Percentiles rank a stretch among this genome's conserved stretches.
These are phyloP conservation scores for Metschnikowia kofuensis DNA, from an alignment of 805 yeast genomes.

Conservation along the genomic window DNA sequence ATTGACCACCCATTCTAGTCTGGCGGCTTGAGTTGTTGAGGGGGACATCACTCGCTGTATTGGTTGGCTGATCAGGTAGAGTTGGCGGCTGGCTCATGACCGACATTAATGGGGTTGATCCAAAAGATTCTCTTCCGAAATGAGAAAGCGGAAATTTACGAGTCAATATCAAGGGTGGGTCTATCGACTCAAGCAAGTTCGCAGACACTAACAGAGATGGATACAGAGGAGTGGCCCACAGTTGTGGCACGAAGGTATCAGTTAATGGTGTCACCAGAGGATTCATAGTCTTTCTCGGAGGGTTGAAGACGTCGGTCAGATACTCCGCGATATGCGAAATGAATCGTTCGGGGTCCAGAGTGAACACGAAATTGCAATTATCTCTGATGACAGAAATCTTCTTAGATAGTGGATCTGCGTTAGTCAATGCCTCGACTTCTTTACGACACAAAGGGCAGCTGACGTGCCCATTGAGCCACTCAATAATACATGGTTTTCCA, in stretches of 20 bases:
- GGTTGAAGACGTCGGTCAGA: conserved; percentile 39
- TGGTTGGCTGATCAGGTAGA: background rate
- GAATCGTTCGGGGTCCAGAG: conserved; percentile 16
- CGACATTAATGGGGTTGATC: background rate
- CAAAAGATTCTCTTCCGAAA: conserved; percentile 3
- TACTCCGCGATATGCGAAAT: conserved; percentile 24
- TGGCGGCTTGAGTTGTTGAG: background rate
- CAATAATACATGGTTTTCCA: conserved; percentile 18
- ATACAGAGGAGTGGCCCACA: conserved; percentile 29
- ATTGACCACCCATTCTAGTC: background rate
- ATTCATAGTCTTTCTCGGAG: conserved; percentile 34
- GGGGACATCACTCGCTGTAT: background rate
- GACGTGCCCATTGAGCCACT: conserved; percentile 17
- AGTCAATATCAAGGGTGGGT: conserved; percentile 16
- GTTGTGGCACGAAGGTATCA: conserved; percentile 34
- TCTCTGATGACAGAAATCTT: conserved; percentile 8
- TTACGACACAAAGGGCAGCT: conserved; percentile 20
- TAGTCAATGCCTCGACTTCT: conserved; percentile 15
- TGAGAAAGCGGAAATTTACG: conserved; percentile 15
- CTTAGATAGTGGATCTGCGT: conserved; percentile 8
- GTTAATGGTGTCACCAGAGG: conserved; percentile 38
- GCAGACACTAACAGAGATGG: conserved; percentile 2
- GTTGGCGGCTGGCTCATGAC: background rate
- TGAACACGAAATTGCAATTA: conserved; percentile 10
- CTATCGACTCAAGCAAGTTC: background rate